phyloP scores from a whole-genome alignment of 768 basidiomycete species.

The Suillus americanus region DNA sequence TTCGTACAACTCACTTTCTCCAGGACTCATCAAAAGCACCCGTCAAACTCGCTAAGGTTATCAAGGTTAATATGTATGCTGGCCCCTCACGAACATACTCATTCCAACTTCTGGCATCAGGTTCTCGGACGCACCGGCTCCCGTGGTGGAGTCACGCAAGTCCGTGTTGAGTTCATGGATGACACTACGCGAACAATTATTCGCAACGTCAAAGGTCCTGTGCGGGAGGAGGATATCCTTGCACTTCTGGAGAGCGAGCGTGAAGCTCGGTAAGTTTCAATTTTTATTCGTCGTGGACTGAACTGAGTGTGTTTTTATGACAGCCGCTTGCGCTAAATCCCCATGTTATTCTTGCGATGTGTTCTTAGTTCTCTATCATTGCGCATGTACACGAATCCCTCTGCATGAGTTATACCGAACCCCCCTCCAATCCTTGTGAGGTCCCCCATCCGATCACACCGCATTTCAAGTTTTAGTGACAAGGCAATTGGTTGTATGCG shows the following conservation, averaged over 20 bases:
- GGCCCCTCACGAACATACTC: not conserved
- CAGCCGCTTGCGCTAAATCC: conserved; percentile 7
- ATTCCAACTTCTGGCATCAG: conserved; percentile 39
- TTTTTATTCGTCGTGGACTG: not conserved
- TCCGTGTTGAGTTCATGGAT: conserved; percentile 99
- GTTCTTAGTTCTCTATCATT: conserved; percentile 5
- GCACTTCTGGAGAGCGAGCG: conserved; percentile 97
- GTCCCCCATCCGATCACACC: not conserved
- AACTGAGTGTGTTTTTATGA: not conserved
- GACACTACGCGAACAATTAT: conserved; percentile 94
- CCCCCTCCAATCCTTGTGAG: not conserved
- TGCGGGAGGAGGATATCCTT: conserved; percentile 93
- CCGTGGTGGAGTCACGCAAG: conserved; percentile 98
- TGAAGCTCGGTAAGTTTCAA: conserved; percentile 80
- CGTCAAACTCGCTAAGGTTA: conserved; percentile 97
- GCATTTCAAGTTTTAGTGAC: not conserved
- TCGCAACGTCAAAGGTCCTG: conserved; percentile 98
- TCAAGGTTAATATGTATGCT: conserved; percentile 64
- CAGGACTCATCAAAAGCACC: conserved; percentile 88
- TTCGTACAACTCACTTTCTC: not conserved
- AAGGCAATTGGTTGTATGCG: not conserved
- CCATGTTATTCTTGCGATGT: conserved; percentile 3
- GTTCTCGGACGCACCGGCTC: conserved; percentile 98
- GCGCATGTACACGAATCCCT: conserved; percentile 8
- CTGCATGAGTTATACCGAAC: conserved; percentile 5